These are phyloP conservation scores for Oryza glaberrima DNA, from an alignment of 176 grass and related monocot species.

Conservation along the genomic window DNA sequence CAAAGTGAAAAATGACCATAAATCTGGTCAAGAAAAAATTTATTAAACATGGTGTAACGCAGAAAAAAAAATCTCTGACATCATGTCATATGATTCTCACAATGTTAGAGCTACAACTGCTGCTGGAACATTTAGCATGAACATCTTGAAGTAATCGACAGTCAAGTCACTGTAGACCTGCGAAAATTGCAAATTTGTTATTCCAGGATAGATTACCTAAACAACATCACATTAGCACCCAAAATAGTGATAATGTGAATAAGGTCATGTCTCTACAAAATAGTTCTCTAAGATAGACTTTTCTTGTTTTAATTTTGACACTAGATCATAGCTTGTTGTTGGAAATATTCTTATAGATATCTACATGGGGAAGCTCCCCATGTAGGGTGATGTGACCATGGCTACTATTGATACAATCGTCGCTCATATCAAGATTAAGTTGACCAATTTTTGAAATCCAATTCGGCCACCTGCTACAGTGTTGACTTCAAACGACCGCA, in stretches of 20 bases:
- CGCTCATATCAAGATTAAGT: no score
- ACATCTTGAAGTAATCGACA: constrained; percentile 92
- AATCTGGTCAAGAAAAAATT: not conserved
- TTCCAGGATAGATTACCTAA: not conserved
- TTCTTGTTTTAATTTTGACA: not conserved
- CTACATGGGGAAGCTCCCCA: no score
- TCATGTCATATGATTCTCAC: constrained; percentile 55
- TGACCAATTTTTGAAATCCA: no score
- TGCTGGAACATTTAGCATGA: constrained; percentile 85
- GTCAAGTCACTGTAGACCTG: constrained; percentile 91
- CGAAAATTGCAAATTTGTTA: constrained; percentile 25
- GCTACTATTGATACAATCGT: no score
- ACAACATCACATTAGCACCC: not conserved
- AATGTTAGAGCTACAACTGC: constrained; percentile 72
- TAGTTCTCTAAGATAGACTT: not conserved
- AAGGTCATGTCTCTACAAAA: not conserved
- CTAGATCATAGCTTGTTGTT: not conserved
- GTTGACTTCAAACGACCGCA: no score
- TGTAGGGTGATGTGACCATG: no score
- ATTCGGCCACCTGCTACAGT: no score
- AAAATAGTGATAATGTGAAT: not conserved
- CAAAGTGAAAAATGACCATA: not conserved
- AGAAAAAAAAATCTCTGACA: not conserved
- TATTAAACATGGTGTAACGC: not conserved
- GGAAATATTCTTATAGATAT: not conserved